Evolutionary conservation across 768 basidiomycete species (phyloP).

Genomic region (Phaeotremella skinneri): DNA sequence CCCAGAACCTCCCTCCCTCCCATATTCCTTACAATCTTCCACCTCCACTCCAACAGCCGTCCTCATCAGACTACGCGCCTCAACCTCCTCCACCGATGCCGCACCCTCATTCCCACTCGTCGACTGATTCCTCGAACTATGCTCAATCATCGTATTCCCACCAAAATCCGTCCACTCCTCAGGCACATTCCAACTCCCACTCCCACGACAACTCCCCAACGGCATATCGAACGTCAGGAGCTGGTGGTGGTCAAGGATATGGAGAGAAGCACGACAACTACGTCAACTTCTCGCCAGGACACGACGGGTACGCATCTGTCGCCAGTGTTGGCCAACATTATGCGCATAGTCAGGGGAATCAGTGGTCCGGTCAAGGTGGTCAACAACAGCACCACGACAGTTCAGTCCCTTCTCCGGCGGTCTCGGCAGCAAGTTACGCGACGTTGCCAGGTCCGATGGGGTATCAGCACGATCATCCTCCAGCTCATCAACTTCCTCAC

Average conservation of each 20-base stretch:
- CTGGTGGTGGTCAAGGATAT: not conserved
- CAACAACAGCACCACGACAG: not conserved
- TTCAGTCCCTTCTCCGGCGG: not conserved
- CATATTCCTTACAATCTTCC: conserved; percentile 9
- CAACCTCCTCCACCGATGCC: conserved; percentile 3
- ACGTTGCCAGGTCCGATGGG: conserved; percentile 6
- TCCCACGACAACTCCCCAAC: conserved; percentile 7
- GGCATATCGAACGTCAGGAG: conserved; percentile 7
- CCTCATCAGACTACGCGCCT: not conserved
- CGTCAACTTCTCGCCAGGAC: not conserved
- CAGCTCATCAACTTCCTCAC: conserved; percentile 34
- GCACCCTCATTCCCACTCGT: conserved; percentile 11
- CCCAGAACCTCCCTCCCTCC: conserved; percentile 19
- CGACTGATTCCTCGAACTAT: conserved; percentile 20
- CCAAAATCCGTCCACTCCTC: conserved; percentile 9
- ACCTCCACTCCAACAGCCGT: conserved; percentile 6
- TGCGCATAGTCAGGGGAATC: not conserved
- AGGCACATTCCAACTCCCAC: conserved; percentile 3
- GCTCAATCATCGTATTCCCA: conserved; percentile 15
- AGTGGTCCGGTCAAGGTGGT: not conserved
- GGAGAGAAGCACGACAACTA: not conserved
- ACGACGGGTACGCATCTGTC: not conserved
- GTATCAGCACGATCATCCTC: conserved; percentile 12
- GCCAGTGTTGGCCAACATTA: not conserved
- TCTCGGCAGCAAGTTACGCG: conserved; percentile 11